Percentiles rank a stretch among this genome's conserved stretches.
Conservation (phyloP, 2,329 filamentous ascomycete genomes). For the Calonectria pseudoturangicola region DNA sequence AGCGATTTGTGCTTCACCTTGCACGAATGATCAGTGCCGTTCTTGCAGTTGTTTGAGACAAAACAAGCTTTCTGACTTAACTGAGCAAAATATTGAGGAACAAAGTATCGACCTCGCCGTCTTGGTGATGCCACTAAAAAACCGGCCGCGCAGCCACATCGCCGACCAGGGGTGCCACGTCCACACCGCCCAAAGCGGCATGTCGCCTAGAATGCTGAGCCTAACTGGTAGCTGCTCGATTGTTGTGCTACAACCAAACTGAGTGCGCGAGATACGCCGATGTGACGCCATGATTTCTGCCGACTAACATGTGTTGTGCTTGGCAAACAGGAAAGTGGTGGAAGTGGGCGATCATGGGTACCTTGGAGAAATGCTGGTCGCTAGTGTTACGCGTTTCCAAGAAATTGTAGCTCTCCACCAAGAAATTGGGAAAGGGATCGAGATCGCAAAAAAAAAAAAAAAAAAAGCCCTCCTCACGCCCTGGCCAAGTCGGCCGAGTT, state of each 20-base stretch:
- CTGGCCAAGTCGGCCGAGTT: constrained; percentile 23
- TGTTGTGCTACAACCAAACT: constrained; percentile 41
- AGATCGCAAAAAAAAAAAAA: constrained; percentile 40
- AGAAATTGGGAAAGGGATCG: constrained; percentile 46
- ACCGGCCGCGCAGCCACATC: constrained; percentile 41
- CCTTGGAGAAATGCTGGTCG: constrained; percentile 34
- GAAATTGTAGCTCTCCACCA: constrained; percentile 28
- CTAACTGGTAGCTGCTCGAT: constrained; percentile 43
- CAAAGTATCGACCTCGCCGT: constrained; percentile 18
- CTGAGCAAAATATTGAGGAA: constrained; percentile 43
- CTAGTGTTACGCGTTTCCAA: constrained; percentile 38
- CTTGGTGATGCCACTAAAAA: constrained; percentile 32
- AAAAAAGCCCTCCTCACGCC: constrained; percentile 23
- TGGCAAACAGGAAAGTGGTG: constrained; percentile 28
- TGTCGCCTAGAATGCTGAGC: constrained; percentile 43
- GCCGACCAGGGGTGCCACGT: constrained; percentile 38
- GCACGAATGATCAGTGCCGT: not conserved
- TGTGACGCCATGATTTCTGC: constrained; percentile 38
- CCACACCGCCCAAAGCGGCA: constrained; percentile 49
- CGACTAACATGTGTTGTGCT: constrained; percentile 41
- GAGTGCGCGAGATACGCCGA: constrained; percentile 44
- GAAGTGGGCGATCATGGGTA: constrained; percentile 26
- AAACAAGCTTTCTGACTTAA: constrained; percentile 45
- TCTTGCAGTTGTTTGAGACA: not conserved
- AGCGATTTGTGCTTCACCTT: not conserved